Evolutionary conservation across 768 basidiomycete species (phyloP).

Genomic region (Russula compacta): DNA sequence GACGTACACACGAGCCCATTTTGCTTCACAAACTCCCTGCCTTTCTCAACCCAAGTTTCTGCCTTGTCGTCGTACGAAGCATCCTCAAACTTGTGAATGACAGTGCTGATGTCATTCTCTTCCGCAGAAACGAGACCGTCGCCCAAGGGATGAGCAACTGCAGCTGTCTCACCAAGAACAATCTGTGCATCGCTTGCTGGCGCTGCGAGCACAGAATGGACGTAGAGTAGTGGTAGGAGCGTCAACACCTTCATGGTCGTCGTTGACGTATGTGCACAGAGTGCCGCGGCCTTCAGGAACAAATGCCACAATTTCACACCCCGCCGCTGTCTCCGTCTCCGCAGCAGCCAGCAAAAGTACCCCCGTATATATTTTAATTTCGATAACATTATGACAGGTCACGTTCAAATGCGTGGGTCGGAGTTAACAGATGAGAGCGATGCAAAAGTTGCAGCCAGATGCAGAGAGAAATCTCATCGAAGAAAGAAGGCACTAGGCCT

Average conservation of each 20-base stretch:
- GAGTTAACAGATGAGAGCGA: constrained; percentile 7
- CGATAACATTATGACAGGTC: constrained; percentile 8
- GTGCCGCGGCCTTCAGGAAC: not conserved
- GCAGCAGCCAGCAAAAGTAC: too few species aligned
- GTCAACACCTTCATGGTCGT: constrained; percentile 34
- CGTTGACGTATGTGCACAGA: not conserved
- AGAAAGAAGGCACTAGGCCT: constrained; percentile 4
- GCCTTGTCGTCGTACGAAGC: constrained; percentile 34
- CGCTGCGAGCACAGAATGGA: constrained; percentile 31
- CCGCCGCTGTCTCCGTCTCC: not conserved
- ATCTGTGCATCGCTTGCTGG: constrained; percentile 36
- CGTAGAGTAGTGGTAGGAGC: constrained; percentile 29
- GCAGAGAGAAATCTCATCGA: constrained; percentile 1
- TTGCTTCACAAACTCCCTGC: constrained; percentile 59
- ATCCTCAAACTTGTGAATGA: constrained; percentile 36
- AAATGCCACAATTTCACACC: not conserved
- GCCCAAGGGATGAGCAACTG: constrained; percentile 16
- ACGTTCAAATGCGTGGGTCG: not conserved
- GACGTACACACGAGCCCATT: constrained; percentile 61
- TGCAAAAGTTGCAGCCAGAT: constrained; percentile 5
- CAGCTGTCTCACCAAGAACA: constrained; percentile 30
- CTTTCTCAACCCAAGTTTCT: constrained; percentile 53
- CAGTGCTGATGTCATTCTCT: constrained; percentile 25
- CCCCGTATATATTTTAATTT: constrained; percentile 6
- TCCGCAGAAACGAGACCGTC: constrained; percentile 12